Evolutionary conservation across 2,329 filamentous ascomycete species (phyloP), one percentile per base, ranked within the genome.

Genomic region (Phyllosticta citrichinensis): DNA sequence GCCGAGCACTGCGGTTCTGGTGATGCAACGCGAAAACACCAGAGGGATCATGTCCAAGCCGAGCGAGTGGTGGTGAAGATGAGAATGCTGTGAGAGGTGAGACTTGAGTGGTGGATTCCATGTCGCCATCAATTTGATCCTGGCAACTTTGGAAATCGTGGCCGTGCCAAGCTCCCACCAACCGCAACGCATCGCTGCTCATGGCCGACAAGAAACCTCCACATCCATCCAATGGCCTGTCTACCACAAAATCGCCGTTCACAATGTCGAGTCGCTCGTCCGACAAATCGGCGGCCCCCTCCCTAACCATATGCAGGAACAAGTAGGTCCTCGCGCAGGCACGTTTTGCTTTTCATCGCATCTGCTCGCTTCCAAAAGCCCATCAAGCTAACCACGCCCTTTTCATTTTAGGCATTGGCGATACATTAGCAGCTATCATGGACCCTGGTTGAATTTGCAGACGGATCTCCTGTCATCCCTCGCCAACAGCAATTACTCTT

Each of bases 341-440:
- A 53, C 20, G 19, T 11, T 17, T 25, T 22, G 56, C 58, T 50
- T 52, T 27, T 59, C 62, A 11, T 24, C 30, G 52, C 66, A 67
- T 63, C 20, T 24, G 11, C 25, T 14, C 50, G 11, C 47, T 52
- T 17, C 14, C 14, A 19, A 22, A 22, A 58, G 24, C 50, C n/a
- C 17, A 10, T 54, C 35, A 61, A 63, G 30, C 65, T 60, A 11
- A 33, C 3, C 10, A 17, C 51, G 27, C 27, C 27, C 5, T 30
- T 30, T 14, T 52, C 17, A 27, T 12, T 4, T 50, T 47, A 93
- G 89, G 72, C 88, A 93, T 76, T 93, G 89, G 89, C 83, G 86
- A 65, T 90, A 91, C 72, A 91, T 94, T 62, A 91, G 88, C 22
- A 88, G 86, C 27, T 94, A 89, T 69, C 87, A 92, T 70, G 90